Evolutionary conservation across 495 filamentous ascomycete species (phyloP).

Genomic region (Lophiotrema nucula): DNA sequence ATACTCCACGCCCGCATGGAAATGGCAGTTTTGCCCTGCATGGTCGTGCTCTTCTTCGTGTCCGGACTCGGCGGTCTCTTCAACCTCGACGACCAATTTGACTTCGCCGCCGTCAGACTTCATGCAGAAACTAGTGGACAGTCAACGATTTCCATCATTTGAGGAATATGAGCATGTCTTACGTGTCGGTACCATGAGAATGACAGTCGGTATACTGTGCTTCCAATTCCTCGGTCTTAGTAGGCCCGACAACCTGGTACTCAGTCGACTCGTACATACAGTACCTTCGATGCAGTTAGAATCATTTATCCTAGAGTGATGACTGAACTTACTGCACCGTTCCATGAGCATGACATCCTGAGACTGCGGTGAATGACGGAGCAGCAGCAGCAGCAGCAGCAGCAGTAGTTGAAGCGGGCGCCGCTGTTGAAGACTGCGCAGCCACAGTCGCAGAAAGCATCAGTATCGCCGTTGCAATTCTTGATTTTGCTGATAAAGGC

Average conservation of each 20-base stretch:
- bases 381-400: constrained; percentile 1
- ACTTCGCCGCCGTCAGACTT: constrained; percentile 51
- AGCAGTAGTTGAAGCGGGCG: constrained; percentile 1
- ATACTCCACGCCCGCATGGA: constrained; percentile 66
- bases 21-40: constrained; percentile 54
- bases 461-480: not conserved
- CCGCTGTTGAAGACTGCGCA: constrained; percentile 10
- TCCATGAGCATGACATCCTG: constrained; percentile 25
- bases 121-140: constrained; percentile 50
- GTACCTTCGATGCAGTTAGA: constrained; percentile 29
- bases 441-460: not conserved
- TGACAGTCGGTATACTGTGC: constrained; percentile 55
- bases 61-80: constrained; percentile 14
- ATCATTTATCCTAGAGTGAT: not conserved
- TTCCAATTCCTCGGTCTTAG: constrained; percentile 47
- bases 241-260: constrained; percentile 47
- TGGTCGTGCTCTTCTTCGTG: constrained; percentile 35
- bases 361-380: constrained; percentile 19
- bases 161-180: no score
- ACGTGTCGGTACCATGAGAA: constrained; percentile 49
- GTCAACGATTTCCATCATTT: no score
- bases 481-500: no score
- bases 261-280: constrained; percentile 45
- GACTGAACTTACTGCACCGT: constrained; percentile 9
- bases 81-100: constrained; percentile 30